Conservation (phyloP, 2,329 filamentous ascomycete genomes). For the Fusarium austroafricanum region DNA sequence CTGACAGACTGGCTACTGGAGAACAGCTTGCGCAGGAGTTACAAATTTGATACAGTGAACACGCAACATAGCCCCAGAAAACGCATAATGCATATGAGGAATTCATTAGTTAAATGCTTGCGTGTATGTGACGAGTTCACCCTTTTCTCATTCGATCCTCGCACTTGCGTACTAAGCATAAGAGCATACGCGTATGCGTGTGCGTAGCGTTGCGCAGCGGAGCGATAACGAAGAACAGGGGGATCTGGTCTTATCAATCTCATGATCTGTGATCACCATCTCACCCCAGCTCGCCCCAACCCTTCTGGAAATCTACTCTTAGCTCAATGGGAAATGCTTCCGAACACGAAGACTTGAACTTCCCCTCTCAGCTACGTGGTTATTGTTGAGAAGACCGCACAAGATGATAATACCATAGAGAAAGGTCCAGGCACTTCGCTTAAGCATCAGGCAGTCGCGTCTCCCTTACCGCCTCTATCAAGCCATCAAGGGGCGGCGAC, state of each 20-base stretch:
- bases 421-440: slow-evolving; percentile 21
- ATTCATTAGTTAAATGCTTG: slow-evolving; percentile 17
- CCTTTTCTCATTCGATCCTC: slow-evolving; percentile 13
- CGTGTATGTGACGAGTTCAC: slow-evolving; percentile 27
- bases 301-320: slow-evolving; percentile 27
- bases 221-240: slow-evolving; percentile 16
- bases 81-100: neutral
- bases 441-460: slow-evolving; percentile 9
- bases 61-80: slow-evolving; percentile 20
- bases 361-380: neutral
- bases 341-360: slow-evolving; percentile 19
- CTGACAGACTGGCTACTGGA: neutral
- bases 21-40: slow-evolving; percentile 27
- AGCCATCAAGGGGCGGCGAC: slow-evolving; percentile 13
- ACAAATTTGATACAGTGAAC: slow-evolving; percentile 27
- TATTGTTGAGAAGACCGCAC: slow-evolving; percentile 11
- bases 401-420: neutral
- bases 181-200: slow-evolving; percentile 30
- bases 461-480: slow-evolving; percentile 30
- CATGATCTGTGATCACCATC: slow-evolving; percentile 42
- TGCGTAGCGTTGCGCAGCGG: neutral
- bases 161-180: neutral
- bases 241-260: slow-evolving; percentile 42
- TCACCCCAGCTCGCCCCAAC: slow-evolving; percentile 25
- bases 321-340: slow-evolving; percentile 19